phyloP scores from a whole-genome alignment of 1,284 basidiomycete species.

The Moesziomyces globuligerus region DNA sequence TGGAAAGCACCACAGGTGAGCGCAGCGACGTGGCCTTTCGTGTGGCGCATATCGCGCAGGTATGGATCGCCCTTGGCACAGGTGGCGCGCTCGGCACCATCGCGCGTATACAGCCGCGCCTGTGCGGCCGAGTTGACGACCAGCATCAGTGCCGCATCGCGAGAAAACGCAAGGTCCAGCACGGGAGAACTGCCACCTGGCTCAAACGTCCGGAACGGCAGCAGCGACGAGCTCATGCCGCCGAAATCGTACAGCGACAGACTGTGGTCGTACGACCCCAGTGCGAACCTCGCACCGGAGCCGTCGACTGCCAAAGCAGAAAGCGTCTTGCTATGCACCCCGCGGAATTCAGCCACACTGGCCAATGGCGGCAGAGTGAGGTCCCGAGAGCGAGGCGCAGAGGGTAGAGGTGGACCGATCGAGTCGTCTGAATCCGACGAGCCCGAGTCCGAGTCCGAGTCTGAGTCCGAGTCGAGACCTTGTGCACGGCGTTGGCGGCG shows the following conservation, averaged over 20 bases:
- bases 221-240: conserved; percentile 85
- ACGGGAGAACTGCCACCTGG: conserved; percentile 82
- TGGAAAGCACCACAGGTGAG: conserved; percentile 90
- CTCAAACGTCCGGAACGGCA: conserved; percentile 95
- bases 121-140: conserved; percentile 84
- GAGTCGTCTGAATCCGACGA: conserved; percentile 8
- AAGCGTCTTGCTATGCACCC: conserved; percentile 91
- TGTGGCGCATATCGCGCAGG: conserved; percentile 97
- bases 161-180: conserved; percentile 53
- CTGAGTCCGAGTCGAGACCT: conserved; percentile 10
- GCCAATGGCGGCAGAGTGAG: conserved; percentile 17
- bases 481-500: conserved; percentile 19
- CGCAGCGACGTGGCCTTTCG: conserved; percentile 91
- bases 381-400: not conserved
- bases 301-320: conserved; percentile 91
- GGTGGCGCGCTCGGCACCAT: conserved; percentile 49
- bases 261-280: conserved; percentile 95
- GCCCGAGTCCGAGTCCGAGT: conserved; percentile 27
- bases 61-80: conserved; percentile 94
- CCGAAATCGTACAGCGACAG: conserved; percentile 99
- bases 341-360: conserved; percentile 71
- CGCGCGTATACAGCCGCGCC: conserved; percentile 81
- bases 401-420: conserved; percentile 24
- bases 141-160: conserved; percentile 28
- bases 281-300: conserved; percentile 87